These are phyloP conservation scores for Ophiocordyceps sinensis DNA, from an alignment of 2,329 filamentous ascomycete species.

Conservation along the genomic window DNA sequence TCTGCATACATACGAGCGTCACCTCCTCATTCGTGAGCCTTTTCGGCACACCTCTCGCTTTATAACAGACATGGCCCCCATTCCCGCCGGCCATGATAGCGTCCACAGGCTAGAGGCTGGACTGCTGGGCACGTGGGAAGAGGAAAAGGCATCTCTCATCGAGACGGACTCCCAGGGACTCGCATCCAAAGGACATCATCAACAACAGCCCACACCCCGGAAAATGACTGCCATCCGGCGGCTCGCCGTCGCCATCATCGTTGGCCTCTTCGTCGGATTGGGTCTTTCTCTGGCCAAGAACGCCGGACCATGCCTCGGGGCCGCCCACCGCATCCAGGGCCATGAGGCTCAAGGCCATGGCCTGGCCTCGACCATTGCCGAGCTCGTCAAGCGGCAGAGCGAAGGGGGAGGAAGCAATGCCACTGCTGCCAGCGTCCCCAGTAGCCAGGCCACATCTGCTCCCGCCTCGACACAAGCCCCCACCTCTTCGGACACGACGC, in stretches of 20 bases:
- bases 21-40: background rate
- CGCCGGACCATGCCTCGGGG: background rate
- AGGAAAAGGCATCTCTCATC: conserved; percentile 9
- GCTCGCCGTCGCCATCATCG: conserved; percentile 6
- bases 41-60: background rate
- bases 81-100: background rate
- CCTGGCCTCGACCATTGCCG: conserved; percentile 47
- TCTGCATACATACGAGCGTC: background rate
- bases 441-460: background rate
- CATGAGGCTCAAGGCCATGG: conserved; percentile 45
- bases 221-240: conserved; percentile 8
- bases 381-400: conserved; percentile 47
- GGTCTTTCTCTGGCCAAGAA: conserved; percentile 7
- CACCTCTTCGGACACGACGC: background rate
- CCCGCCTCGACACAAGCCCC: background rate
- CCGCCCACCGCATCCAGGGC: conserved; percentile 42
- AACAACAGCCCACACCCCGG: background rate
- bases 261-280: conserved; percentile 13
- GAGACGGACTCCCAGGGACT: conserved; percentile 1
- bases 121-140: conserved; percentile 8
- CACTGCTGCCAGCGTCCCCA: conserved; percentile 1
- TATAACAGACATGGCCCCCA: background rate
- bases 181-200: background rate
- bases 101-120: conserved; percentile 9
- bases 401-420: conserved; percentile 18